Conservation (phyloP, 257 asterid genomes). For the Cordia subcordata region DNA sequence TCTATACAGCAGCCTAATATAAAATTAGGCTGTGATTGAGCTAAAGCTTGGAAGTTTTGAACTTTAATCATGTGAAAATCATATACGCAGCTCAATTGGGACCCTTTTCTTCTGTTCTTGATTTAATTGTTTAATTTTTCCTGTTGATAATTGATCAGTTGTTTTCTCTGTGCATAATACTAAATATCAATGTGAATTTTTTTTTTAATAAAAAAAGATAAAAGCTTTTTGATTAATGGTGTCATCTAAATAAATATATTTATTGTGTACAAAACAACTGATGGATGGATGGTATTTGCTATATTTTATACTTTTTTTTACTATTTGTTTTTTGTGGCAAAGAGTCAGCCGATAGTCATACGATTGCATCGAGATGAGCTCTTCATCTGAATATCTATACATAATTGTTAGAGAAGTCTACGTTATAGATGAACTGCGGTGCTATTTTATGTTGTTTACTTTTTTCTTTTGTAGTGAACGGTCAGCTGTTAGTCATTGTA, state of each 20-base stretch:
- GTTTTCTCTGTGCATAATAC: background rate
- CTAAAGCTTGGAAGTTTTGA: background rate
- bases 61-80: background rate
- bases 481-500: conserved; percentile 86
- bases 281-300: background rate
- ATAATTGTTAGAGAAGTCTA: too few relatives aligned
- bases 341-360: conserved; percentile 80
- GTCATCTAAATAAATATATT: background rate
- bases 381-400: conserved; percentile 5
- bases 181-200: too few relatives aligned
- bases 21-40: too few relatives aligned
- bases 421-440: too few relatives aligned
- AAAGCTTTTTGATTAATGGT: too few relatives aligned
- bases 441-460: background rate
- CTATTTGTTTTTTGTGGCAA: conserved; percentile 46
- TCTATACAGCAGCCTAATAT: too few relatives aligned
- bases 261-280: background rate
- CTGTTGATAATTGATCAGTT: background rate
- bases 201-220: too few relatives aligned
- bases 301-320: too few relatives aligned
- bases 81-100: background rate
- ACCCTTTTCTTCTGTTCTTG: background rate
- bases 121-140: background rate
- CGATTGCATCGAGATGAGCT: conserved; percentile 59
- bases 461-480: conserved; percentile 48